Base-by-base conservation (phyloP, 306 rosid genomes). In the Malus fusca region DNA sequence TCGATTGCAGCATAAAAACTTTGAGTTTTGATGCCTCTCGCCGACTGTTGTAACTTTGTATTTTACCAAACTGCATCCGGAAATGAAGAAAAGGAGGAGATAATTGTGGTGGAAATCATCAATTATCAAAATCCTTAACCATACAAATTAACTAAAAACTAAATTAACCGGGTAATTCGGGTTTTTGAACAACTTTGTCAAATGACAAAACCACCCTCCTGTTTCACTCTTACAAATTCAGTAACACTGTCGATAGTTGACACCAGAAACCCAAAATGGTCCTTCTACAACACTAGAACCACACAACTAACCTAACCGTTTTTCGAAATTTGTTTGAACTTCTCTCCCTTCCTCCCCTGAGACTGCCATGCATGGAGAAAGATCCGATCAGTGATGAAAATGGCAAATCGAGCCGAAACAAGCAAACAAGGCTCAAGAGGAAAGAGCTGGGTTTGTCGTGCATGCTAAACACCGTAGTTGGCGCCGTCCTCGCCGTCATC, bases 381-480 rank as follows among this genome's bases (percentile, higher is more conserved):
- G 18, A 61, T 25, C 21, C 4, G 66, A 31, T 64, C 40, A 23
- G 19, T 11, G 72, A 72, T 18, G 68, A 72, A 13, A 31, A 56
- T 5, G 72, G 70, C n/a, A 68, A 33, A 22, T 33, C 66, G 35
- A 60, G 52, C 76, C 48, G 2, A 19, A 37, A 71, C 33, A 71
- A 62, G n/a, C 55, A 31, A 3, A 23, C 64, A 22, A 79, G 37
- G 8, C 69, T 56, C 70, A 75, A 80, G 28, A 81, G 96, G 69
- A 88, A 78, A 71, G 91, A 95, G 68, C 75, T 90, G 1, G 91
- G 93, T 1, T 25, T 95, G 18, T 89, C 99, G 6, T 92, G 99
- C 87, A 92, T 95, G 97, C 81, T 95, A 3, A 95, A 84, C 88
- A 90, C 97, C 7, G 97, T 89, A 80, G 92, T 95, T 0, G 93